Base-by-base conservation (phyloP, 495 filamentous ascomycete species). In the Aspergillus conjunctus region DNA sequence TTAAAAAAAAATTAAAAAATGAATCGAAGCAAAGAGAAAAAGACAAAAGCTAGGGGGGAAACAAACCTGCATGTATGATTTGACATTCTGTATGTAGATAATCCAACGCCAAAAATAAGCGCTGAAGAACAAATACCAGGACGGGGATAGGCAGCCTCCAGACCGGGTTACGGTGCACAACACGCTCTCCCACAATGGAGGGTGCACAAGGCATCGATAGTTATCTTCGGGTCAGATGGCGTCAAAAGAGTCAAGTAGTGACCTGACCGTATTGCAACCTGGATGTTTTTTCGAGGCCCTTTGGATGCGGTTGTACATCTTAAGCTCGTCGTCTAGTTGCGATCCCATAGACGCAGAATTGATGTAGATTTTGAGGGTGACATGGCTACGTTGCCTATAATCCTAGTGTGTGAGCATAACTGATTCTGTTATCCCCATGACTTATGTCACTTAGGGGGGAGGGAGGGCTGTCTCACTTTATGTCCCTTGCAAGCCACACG, bases 41-140 rank as follows among this genome's bases (percentile, higher is more conserved):
- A 26, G 5, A 26, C 26, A 26, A 30, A 46, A 31, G 33, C 20
- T 58, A 48, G 51, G n/a, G 9, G 26, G 44, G 12, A 5, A 5
- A 26, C 26, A 54, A 33, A 71, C 69, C 71, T 45, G 76, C 74
- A 39, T 79, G 75, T 49, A 79, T 75, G 44, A 83, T 76, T 51
- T 83, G 73, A 63, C 77, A 78, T 52, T 77, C 72, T 48, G 71
- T 75, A 68, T 81, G 76, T 7, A 81, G 63, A 63, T 76, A 79
- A 54, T 81, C 75, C 12, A 81, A 57, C 10, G 75, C 77, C n/a
- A 71, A 37, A 44, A 81, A 72, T 20, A 81, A 52, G 32, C 74
- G 65, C 0, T 70, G 49, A 18, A 78, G 65, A 5, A 67, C 60
- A 41, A 62, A 18, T 30, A 61, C 70, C 46, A 65, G 46, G 45